These are phyloP conservation scores for Solanum chacoense DNA, from an alignment of 305 asterid species.

Conservation along the genomic window DNA sequence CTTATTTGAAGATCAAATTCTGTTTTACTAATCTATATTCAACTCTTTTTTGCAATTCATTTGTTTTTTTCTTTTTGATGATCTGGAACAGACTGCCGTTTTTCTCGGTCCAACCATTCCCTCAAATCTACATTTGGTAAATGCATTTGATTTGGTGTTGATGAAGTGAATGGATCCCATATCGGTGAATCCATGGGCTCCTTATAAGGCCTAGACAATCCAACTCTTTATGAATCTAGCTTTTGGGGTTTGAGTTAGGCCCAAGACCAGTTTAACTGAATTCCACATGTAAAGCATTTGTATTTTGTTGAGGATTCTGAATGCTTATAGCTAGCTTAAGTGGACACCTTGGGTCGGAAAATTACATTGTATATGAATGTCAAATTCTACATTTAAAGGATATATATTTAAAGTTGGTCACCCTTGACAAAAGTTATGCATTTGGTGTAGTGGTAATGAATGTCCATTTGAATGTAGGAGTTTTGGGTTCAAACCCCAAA, in stretches of 20 bases:
- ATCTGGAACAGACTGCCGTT: not conserved
- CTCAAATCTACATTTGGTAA: not conserved
- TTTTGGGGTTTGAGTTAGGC: not conserved
- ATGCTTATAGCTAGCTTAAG: not conserved
- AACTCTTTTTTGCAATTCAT: not conserved
- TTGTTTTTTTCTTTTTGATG: not conserved
- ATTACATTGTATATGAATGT: too few species aligned
- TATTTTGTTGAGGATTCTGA: not conserved
- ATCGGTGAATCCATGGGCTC: not conserved
- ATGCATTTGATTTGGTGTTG: not conserved
- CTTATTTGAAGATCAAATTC: not conserved
- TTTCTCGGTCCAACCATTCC: not conserved
- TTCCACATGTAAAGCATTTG: not conserved
- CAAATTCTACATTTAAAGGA: not conserved
- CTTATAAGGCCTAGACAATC: not conserved
- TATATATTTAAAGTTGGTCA: not conserved
- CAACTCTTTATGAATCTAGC: not conserved
- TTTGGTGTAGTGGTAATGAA: not conserved
- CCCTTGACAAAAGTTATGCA: not conserved
- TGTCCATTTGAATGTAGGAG: not conserved
- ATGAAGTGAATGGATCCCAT: not conserved
- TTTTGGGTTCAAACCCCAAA: not conserved
- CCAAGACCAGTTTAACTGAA: not conserved
- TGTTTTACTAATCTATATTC: not conserved
- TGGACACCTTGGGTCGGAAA: not conserved